phyloP scores from a whole-genome alignment of 2,329 filamentous ascomycete species.

The Shiraia bambusicola region DNA sequence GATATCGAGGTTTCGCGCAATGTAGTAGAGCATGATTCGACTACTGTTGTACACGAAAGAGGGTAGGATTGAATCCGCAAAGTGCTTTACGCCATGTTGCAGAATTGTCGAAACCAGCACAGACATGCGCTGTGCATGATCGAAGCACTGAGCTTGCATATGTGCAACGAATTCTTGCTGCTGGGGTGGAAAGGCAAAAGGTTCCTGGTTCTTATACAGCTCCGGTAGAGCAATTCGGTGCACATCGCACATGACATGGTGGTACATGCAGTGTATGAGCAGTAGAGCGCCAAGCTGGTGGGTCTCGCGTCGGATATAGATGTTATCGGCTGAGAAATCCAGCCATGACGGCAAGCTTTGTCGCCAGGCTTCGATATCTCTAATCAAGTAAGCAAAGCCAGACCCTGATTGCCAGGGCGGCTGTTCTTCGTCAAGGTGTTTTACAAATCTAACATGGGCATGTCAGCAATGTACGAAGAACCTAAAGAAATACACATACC shows the following conservation, averaged over 20 bases:
- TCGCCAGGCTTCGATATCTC: slow-evolving; percentile 31
- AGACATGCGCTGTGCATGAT: slow-evolving; percentile 35
- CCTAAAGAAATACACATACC: slow-evolving; percentile 12
- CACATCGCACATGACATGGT: slow-evolving; percentile 36
- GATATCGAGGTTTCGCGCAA: slow-evolving; percentile 30
- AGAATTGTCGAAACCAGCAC: slow-evolving; percentile 30
- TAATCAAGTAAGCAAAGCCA: slow-evolving; percentile 29
- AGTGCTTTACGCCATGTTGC: slow-evolving; percentile 35
- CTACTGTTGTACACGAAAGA: slow-evolving; percentile 39
- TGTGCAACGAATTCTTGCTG: slow-evolving; percentile 28
- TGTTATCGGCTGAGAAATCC: slow-evolving; percentile 38
- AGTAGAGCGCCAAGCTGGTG: slow-evolving; percentile 37
- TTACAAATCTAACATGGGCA: slow-evolving; percentile 25
- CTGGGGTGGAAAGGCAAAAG: slow-evolving; percentile 30
- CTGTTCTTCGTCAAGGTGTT: slow-evolving; percentile 36
- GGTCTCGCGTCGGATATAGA: slow-evolving; percentile 38
- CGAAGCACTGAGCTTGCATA: slow-evolving; percentile 33
- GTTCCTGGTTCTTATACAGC: slow-evolving; percentile 34
- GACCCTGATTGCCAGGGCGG: slow-evolving; percentile 32
- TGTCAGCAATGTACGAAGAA: neutral
- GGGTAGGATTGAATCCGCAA: slow-evolving; percentile 37
- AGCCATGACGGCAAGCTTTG: slow-evolving; percentile 33
- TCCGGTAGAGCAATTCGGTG: slow-evolving; percentile 36
- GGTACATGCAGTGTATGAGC: slow-evolving; percentile 39
- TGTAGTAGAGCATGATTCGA: slow-evolving; percentile 39